A percentile compares a stretch with the other conserved stretches of the same genome.
Evolutionary conservation across 2,329 filamentous ascomycete genomes (phyloP).

Genomic region (Fusarium temperatum): DNA sequence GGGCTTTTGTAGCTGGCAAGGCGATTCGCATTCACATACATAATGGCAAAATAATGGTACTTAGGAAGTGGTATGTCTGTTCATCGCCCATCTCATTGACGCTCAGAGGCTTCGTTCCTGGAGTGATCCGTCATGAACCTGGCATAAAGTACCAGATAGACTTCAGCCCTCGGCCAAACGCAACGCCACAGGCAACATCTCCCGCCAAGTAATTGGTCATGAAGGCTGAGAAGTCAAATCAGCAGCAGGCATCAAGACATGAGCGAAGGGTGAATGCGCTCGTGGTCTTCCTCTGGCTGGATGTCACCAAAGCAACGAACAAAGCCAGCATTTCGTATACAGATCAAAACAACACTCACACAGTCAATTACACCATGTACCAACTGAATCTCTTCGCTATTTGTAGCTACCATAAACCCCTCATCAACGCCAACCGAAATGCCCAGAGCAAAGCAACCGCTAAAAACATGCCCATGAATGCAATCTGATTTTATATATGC

Average conservation of each 20-base stretch:
- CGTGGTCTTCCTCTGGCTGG: not conserved
- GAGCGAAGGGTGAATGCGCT: too few relatives aligned
- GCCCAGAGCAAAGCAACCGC: conserved; percentile 5
- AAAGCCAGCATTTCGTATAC: not conserved
- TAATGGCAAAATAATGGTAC: too few relatives aligned
- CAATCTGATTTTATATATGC: conserved; percentile 3
- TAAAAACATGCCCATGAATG: not conserved
- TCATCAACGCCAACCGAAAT: conserved; percentile 21
- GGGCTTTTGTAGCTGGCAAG: not conserved
- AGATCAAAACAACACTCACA: not conserved
- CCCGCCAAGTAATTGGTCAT: not conserved
- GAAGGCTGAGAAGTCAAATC: not conserved
- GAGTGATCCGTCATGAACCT: not conserved
- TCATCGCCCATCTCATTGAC: not conserved
- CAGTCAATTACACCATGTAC: not conserved
- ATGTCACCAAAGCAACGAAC: not conserved
- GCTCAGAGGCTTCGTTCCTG: not conserved
- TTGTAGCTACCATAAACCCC: not conserved
- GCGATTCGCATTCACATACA: not conserved
- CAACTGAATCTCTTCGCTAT: conserved; percentile 5
- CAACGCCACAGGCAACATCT: not conserved
- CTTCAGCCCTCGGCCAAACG: not conserved
- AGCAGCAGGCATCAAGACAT: not conserved
- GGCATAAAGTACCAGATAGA: not conserved
- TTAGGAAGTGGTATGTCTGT: not conserved